These are phyloP conservation scores for Euphorbia lathyris DNA, from an alignment of 345 rosid species.

Conservation along the genomic window DNA sequence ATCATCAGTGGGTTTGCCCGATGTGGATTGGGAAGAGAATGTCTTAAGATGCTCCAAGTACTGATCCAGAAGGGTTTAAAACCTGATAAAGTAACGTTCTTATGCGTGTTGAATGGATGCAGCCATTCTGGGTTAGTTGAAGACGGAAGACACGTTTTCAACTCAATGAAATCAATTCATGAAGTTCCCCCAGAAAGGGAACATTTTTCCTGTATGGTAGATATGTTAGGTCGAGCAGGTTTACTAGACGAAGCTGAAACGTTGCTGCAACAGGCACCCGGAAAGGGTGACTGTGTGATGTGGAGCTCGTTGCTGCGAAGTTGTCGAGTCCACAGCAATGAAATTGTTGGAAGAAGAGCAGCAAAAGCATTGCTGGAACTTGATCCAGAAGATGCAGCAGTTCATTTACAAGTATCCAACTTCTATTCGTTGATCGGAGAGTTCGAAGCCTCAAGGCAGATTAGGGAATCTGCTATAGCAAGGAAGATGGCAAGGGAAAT, in stretches of 20 bases:
- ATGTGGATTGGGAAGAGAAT: constrained; percentile 64
- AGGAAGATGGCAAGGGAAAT: constrained; percentile 52
- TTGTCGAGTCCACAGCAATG: constrained; percentile 61
- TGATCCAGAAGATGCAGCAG: constrained; percentile 50
- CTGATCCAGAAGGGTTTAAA: constrained; percentile 50
- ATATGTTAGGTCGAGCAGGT: constrained; percentile 78
- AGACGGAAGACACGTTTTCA: constrained; percentile 50
- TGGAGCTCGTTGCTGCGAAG: constrained; percentile 81
- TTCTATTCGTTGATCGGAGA: constrained; percentile 71
- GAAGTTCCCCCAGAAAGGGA: constrained; percentile 48
- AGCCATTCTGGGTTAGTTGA: constrained; percentile 74
- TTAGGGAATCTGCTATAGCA: constrained; percentile 48
- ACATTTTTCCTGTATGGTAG: constrained; percentile 75
- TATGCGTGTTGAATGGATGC: constrained; percentile 65
- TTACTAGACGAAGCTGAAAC: constrained; percentile 60
- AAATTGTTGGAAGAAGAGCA: constrained; percentile 58
- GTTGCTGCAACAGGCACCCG: constrained; percentile 47
- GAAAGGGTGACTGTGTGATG: constrained; percentile 49
- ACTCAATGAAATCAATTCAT: constrained; percentile 44
- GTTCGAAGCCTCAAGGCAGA: constrained; percentile 44
- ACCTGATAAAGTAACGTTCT: constrained; percentile 70
- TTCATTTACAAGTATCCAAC: constrained; percentile 57
- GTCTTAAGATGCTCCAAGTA: constrained; percentile 50
- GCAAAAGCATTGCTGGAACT: constrained; percentile 57
- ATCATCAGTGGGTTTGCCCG: constrained; percentile 61